A percentile compares a stretch with the other conserved stretches of the same genome.
These are phyloP conservation scores for Colletotrichum sp. DNA, from an alignment of 2,329 filamentous ascomycete genomes.

Conservation along the genomic window DNA sequence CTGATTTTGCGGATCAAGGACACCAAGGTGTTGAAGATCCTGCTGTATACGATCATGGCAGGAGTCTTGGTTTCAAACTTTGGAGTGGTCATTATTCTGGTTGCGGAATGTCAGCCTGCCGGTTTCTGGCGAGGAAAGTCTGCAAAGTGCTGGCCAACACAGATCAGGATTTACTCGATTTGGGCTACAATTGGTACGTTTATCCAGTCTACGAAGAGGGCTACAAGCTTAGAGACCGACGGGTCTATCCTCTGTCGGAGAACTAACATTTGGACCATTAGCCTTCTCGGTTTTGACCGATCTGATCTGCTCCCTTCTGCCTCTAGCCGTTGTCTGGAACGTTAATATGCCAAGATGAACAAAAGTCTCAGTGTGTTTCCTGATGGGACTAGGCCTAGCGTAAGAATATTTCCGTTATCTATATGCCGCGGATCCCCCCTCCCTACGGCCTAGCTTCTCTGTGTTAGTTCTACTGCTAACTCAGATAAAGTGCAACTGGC, in stretches of 20 bases:
- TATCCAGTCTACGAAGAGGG: accelerated
- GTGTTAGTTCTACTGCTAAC: background rate
- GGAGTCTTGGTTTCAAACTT: conserved; percentile 34
- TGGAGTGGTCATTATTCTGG: conserved; percentile 32
- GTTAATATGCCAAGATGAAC: conserved; percentile 30
- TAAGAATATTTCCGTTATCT: conserved; percentile 3
- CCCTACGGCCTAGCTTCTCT: accelerated
- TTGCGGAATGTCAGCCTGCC: conserved; percentile 32
- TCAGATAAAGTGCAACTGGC: conserved; percentile 21
- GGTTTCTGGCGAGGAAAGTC: conserved; percentile 16
- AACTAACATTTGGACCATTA: background rate
- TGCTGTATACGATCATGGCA: conserved; percentile 32
- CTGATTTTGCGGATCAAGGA: conserved; percentile 44
- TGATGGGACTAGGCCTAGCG: conserved; percentile 33
- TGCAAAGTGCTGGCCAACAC: conserved; percentile 30
- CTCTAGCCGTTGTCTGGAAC: conserved; percentile 34
- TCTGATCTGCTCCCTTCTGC: conserved; percentile 28
- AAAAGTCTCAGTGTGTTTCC: conserved; percentile 30
- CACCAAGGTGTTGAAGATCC: conserved; percentile 28
- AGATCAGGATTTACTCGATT: conserved; percentile 35
- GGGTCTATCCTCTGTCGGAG: background rate
- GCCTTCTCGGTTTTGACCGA: conserved; percentile 28
- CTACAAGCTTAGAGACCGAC: background rate
- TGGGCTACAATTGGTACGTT: conserved; percentile 32
- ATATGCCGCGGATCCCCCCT: background rate